Base-by-base conservation (phyloP, 805 yeast species). In the Yamadazyma akitaensis region DNA sequence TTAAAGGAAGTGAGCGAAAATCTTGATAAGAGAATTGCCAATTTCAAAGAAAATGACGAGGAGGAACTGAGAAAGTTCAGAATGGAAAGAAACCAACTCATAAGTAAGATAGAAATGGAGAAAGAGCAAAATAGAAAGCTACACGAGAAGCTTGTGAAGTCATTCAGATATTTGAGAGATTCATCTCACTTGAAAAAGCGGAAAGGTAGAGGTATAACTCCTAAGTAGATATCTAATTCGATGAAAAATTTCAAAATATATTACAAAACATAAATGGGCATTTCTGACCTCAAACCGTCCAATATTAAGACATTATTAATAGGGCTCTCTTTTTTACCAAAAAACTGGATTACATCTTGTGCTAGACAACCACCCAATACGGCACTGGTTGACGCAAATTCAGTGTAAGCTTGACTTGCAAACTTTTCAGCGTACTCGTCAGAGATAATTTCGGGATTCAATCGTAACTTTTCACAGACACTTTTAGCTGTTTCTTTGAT, bases 301-400 rank as follows among this genome's bases (percentile, higher is more conserved):
- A 91, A 73, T 0, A 92, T 67, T 53, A 87, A 73, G 43, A 88
- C 73, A 61, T 94, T 94, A 61, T 89, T 91, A 33, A 91, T 73
- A 2, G 97, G 96, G 36, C 82, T 74, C 55, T 88, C 90, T 54
- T 83, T 80, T 54, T 79, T 79, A 37, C 94, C 85, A 43, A 92
- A 64, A 45, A 76, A 81, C 66, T 94, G 94, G 39, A 94, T 85
- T 12, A 89, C 84, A 61, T 91, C 97, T 65, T 94, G 99, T 2
- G 96, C 86, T 19, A 92, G 65, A 1, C 88, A 76, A 1, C 98
- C 99, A 5, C 98, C 99, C 6, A 92, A 55, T 1, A 94, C 79
- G 0, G 98, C 95, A 4, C 94, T 81, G 0, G 84, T 83, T 1
- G 97, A 96, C 10, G 89, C 77, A 53, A 86, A 79, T 58, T 90